A percentile compares a stretch with the other conserved stretches of the same genome.
These are phyloP conservation scores for Mycosphaerella arachidis DNA, from an alignment of 2,329 filamentous ascomycete species.

Conservation along the genomic window DNA sequence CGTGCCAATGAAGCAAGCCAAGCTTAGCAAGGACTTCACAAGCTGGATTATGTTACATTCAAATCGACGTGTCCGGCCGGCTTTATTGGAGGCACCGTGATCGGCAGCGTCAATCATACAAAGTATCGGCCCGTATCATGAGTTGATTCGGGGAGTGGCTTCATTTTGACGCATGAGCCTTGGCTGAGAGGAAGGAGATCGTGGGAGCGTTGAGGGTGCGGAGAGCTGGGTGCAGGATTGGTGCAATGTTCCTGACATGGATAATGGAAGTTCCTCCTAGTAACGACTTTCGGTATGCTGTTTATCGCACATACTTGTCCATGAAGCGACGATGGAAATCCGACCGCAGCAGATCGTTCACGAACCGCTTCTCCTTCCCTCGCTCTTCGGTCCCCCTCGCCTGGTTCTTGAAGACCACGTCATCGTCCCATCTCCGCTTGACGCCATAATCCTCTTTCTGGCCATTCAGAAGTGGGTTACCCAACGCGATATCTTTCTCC, in stretches of 20 bases:
- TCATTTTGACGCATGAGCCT: too few relatives aligned
- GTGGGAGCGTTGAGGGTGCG: too few relatives aligned
- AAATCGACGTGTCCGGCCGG: too few relatives aligned
- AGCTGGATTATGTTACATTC: too few relatives aligned
- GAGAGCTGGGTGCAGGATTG: neutral
- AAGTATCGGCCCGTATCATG: too few relatives aligned
- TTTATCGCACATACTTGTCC: slow-evolving; percentile 44
- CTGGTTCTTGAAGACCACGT: slow-evolving; percentile 99
- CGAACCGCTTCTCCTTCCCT: slow-evolving; percentile 69
- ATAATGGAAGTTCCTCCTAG: neutral
- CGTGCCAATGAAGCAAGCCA: too few relatives aligned
- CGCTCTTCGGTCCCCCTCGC: slow-evolving; percentile 90
- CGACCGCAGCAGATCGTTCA: slow-evolving; percentile 89
- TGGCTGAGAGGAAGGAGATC: too few relatives aligned
- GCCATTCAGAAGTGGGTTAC: slow-evolving; percentile 86
- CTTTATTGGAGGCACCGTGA: too few relatives aligned
- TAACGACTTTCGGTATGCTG: neutral
- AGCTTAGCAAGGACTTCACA: too few relatives aligned
- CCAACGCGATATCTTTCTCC: slow-evolving; percentile 82
- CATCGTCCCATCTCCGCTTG: slow-evolving; percentile 93
- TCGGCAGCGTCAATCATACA: too few relatives aligned
- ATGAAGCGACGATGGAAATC: slow-evolving; percentile 99
- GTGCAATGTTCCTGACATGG: neutral
- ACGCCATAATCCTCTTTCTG: slow-evolving; percentile 73
- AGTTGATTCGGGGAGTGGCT: too few relatives aligned